Percentiles rank a stretch among this genome's conserved stretches.
Evolutionary conservation across 2,329 filamentous ascomycete genomes (phyloP).

Genomic region (Neopestalotiopsis clavispora): DNA sequence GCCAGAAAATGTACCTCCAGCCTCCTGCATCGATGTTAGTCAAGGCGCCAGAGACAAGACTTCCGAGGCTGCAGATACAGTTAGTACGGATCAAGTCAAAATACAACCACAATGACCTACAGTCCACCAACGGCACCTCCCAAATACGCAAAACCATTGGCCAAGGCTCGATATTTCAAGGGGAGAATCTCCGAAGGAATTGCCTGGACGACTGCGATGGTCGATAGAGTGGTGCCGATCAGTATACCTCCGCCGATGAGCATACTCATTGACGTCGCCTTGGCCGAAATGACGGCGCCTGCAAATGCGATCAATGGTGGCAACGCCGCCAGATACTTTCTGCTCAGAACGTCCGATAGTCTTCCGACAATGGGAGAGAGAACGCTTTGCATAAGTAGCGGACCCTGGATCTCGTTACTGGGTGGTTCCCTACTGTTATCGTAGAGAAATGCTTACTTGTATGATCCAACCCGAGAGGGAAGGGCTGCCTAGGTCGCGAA

Average conservation of each 20-base stretch:
- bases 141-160: constrained; percentile 57
- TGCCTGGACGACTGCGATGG: constrained; percentile 59
- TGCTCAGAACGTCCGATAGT: constrained; percentile 60
- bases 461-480: constrained; percentile 61
- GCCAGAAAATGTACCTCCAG: constrained; percentile 65
- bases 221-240: constrained; percentile 58
- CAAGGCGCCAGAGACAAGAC: constrained; percentile 55
- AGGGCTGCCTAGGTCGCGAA: constrained; percentile 56
- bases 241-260: constrained; percentile 62
- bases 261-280: constrained; percentile 59
- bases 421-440: not conserved
- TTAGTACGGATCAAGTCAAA: not conserved
- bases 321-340: constrained; percentile 56
- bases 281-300: constrained; percentile 59
- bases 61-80: constrained; percentile 43
- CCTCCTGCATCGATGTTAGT: constrained; percentile 51
- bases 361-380: constrained; percentile 60
- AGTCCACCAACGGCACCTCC: constrained; percentile 56
- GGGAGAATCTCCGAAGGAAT: constrained; percentile 63
- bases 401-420: constrained; percentile 44
- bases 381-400: constrained; percentile 61
- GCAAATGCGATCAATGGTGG: constrained; percentile 59
- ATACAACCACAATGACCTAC: constrained; percentile 40
- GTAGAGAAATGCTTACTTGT: constrained; percentile 38
- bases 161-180: constrained; percentile 59